A percentile compares a stretch with the other conserved stretches of the same genome.
Evolutionary conservation across 2,329 filamentous ascomycete genomes (phyloP).

Genomic region (Aspergillus sp.): DNA sequence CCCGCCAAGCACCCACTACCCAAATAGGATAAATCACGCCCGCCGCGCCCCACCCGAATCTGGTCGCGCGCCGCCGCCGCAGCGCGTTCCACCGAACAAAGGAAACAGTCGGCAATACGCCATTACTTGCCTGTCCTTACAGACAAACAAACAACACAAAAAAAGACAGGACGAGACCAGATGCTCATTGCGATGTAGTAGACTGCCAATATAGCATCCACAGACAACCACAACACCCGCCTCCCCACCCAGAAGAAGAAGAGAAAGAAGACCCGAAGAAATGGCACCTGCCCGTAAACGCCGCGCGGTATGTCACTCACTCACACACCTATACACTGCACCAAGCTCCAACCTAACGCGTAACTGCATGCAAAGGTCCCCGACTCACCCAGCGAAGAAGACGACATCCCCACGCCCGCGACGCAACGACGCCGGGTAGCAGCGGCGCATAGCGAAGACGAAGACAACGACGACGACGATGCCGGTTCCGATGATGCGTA

Average conservation of each 20-base stretch:
- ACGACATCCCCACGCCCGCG: constrained; percentile 8
- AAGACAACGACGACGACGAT: constrained; percentile 20
- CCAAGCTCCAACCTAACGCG: background rate
- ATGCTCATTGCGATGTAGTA: background rate
- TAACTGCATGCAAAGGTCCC: background rate
- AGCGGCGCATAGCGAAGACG: background rate
- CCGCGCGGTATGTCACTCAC: constrained; percentile 26
- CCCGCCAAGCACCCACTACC: constrained; percentile 8
- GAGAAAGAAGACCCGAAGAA: background rate
- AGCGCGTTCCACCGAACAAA: constrained; percentile 19
- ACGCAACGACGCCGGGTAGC: constrained; percentile 19
- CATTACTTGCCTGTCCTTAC: background rate
- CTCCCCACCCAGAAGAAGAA: background rate
- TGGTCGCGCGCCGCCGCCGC: background rate
- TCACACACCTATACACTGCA: background rate
- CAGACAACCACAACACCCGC: too few relatives aligned
- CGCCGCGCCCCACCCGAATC: constrained; percentile 11
- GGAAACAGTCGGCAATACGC: background rate
- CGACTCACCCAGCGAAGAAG: constrained; percentile 15
- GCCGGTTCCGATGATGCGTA: constrained; percentile 12
- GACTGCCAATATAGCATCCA: too few relatives aligned
- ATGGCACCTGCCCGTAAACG: constrained; percentile 36
- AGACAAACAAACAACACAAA: background rate
- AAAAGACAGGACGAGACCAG: background rate
- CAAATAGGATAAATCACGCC: constrained; percentile 21